Percentiles rank a stretch among this genome's conserved stretches.
phyloP scores from a whole-genome alignment of 345 rosid genomes.

The Lenwebbia sp. region DNA sequence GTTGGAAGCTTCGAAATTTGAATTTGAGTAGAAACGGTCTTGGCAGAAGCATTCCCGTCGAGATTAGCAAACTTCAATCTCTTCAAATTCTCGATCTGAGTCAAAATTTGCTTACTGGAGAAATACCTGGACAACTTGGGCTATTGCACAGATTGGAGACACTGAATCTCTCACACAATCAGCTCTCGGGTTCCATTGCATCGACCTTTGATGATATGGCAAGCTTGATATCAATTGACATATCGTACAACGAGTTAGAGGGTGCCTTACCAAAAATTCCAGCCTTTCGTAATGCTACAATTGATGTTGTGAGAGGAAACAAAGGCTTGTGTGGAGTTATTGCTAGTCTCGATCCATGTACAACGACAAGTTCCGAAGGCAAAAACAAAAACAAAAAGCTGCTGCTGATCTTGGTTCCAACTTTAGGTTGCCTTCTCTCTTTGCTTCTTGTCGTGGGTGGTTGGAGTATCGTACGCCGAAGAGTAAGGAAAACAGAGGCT shows the following conservation, averaged over 20 bases:
- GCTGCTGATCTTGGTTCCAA: not conserved
- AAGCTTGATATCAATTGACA: not conserved
- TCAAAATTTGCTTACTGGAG: not conserved
- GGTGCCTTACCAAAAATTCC: constrained; percentile 13
- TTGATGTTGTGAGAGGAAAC: not conserved
- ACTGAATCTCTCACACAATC: not conserved
- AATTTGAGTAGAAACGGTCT: constrained; percentile 16
- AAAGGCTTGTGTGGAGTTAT: constrained; percentile 6
- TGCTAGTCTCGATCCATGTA: not conserved
- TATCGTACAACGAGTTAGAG: constrained; percentile 12
- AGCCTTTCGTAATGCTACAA: constrained; percentile 4
- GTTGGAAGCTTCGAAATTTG: not conserved
- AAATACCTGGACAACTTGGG: not conserved
- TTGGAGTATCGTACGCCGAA: not conserved
- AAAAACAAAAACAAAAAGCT: not conserved
- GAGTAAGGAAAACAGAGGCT: not conserved
- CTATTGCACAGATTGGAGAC: not conserved
- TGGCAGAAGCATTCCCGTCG: constrained; percentile 3
- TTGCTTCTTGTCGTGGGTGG: not conserved
- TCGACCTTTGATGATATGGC: not conserved
- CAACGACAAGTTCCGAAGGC: too few relatives aligned
- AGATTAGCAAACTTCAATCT: not conserved
- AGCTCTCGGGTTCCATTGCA: constrained; percentile 13
- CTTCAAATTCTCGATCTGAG: not conserved
- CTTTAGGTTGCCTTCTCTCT: not conserved